Base-by-base conservation (phyloP, 805 yeast species). In the Teunomyces pallodes region DNA sequence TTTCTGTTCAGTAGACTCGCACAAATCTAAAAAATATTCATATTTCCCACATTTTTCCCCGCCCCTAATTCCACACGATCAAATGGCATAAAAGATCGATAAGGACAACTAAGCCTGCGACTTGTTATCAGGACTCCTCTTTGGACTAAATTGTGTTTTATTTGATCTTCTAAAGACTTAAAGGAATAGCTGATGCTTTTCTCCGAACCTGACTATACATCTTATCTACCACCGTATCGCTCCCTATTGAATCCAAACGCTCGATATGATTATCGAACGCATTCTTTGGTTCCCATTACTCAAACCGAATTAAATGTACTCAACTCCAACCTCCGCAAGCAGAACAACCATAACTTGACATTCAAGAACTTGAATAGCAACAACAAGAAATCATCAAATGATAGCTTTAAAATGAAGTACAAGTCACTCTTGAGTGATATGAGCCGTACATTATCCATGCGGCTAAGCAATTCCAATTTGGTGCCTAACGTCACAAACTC, bases 181-280 rank as follows among this genome's bases (percentile, higher is more conserved):
- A 7, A 38, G 13, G 29, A 38, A n/a, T 38, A 38, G 41, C 27
- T 38, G 7, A 48, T 31, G 33, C 41, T 14, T 28, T 36, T 38
- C 28, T n/a, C 41, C 4, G 41, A 38, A 38, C 41, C 41, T 20
- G 52, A 49, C 24, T 49, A 28, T 44, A 27, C 20, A n/a, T 42
- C 52, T 10, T 31, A 49, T 31, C 49, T 49, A 17, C 52, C 52
- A 13, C 78, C 83, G 1, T 80, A 80, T 58, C 66, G 83, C 38
- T 79, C 83, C 4, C 65, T 80, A 26, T 60, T 80, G 26, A 72
- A 70, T 36, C 84, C 84, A 1, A 66, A 64, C 43, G 73, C 74
- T 9, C 65, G 72, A 16, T 80, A 78, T 56, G 84, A 80, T 57
- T 80, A 80, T 59, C 63, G 66, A 43, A 70, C 76, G 4, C 82